These are phyloP conservation scores for Trichoderma koningiopsis DNA, from an alignment of 2,329 filamentous ascomycete genomes.

Conservation along the genomic window DNA sequence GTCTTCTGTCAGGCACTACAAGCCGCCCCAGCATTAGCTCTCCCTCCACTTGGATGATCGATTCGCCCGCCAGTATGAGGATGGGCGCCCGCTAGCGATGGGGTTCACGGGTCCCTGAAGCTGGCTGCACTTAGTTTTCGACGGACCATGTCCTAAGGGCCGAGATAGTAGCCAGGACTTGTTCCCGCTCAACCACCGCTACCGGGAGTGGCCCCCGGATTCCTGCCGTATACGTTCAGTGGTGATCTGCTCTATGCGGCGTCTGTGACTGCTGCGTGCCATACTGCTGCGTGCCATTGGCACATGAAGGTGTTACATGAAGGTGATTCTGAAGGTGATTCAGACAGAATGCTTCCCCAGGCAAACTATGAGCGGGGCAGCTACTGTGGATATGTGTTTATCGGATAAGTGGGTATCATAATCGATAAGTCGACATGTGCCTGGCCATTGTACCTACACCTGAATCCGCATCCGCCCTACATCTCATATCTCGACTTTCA, in stretches of 20 bases:
- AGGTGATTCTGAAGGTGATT: neutral
- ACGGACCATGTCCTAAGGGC: neutral
- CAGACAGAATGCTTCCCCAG: neutral
- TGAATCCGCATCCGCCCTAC: neutral
- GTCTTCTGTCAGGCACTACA: neutral
- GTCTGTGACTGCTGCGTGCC: neutral
- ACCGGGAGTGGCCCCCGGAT: neutral
- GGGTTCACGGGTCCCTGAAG: constrained; percentile 19
- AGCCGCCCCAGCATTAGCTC: neutral
- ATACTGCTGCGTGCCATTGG: neutral
- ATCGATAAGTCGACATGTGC: neutral
- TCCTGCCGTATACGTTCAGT: neutral
- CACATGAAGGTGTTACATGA: neutral
- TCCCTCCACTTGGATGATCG: neutral
- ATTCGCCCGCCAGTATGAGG: neutral
- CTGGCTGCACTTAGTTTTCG: neutral
- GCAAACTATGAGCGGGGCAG: neutral
- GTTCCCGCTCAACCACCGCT: neutral
- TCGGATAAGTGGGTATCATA: neutral
- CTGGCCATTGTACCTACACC: neutral
- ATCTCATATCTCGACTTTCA: neutral
- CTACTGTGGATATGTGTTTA: neutral
- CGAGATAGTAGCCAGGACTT: neutral
- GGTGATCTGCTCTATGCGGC: too few species aligned
- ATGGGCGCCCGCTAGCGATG: constrained; percentile 9